A percentile compares a stretch with the other conserved stretches of the same genome.
These are phyloP conservation scores for Musa itinerans DNA, from an alignment of 176 grass and related monocot genomes.

Conservation along the genomic window DNA sequence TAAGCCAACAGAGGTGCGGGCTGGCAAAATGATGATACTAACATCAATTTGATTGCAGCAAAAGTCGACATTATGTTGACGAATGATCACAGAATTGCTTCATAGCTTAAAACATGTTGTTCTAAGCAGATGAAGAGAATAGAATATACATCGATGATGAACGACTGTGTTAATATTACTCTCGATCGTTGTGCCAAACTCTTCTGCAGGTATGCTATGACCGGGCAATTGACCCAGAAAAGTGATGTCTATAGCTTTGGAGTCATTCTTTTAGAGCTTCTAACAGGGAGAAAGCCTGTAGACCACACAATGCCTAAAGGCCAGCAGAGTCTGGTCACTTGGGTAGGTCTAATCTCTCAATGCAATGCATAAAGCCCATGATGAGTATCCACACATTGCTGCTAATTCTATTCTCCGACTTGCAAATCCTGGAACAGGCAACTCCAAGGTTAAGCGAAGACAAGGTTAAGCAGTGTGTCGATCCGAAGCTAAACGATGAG, in stretches of 20 bases:
- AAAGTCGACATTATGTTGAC: no score
- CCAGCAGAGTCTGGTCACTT: constrained; percentile 47
- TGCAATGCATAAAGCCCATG: background rate
- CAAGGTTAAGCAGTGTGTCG: constrained; percentile 52
- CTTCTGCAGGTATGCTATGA: constrained; percentile 42
- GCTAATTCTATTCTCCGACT: background rate
- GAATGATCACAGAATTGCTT: no score
- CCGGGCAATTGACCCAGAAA: constrained; percentile 44
- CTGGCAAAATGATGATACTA: no score
- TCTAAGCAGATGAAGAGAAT: background rate
- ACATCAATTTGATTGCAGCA: no score
- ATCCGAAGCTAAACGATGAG: constrained; percentile 33
- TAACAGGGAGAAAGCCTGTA: constrained; percentile 52
- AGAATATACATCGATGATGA: background rate
- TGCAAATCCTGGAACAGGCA: constrained; percentile 7
- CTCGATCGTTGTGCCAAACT: background rate
- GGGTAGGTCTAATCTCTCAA: constrained; percentile 13
- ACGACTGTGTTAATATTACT: background rate
- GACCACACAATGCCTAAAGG: constrained; percentile 59
- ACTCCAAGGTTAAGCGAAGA: constrained; percentile 50
- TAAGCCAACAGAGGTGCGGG: background rate
- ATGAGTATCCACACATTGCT: background rate
- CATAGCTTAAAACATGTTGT: no score
- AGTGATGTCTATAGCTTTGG: constrained; percentile 52
- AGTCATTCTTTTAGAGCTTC: constrained; percentile 39